These are phyloP conservation scores for Skeletonema grethae DNA, from an alignment of 108 stramenopile genomes.

Conservation along the genomic window DNA sequence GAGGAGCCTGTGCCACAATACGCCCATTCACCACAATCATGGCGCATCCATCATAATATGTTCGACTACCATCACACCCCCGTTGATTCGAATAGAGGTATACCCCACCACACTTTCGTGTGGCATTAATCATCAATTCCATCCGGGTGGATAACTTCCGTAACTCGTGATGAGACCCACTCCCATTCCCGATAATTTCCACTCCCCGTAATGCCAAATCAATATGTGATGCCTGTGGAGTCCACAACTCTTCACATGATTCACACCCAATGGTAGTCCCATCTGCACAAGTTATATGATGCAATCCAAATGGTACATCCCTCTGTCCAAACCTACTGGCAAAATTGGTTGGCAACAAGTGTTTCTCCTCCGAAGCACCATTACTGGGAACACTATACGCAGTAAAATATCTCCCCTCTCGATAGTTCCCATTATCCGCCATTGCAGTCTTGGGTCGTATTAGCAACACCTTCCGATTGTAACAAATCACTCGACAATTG, in stretches of 20 bases:
- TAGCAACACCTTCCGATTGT: constrained; percentile 74
- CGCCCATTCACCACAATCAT: constrained; percentile 93
- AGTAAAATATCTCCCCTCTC: constrained; percentile 95
- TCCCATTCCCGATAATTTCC: constrained; percentile 96
- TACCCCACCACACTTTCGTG: constrained; percentile 95
- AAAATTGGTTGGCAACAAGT: constrained; percentile 49
- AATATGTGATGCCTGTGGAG: constrained; percentile 91
- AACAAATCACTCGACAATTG: constrained; percentile 94
- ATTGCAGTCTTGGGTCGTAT: constrained; percentile 89
- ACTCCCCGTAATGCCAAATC: constrained; percentile 87
- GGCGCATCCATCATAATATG: constrained; percentile 96
- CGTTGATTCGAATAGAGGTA: constrained; percentile 97
- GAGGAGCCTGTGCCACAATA: constrained; percentile 91
- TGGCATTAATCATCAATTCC: constrained; percentile 89
- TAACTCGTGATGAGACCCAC: constrained; percentile 96
- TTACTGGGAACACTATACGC: constrained; percentile 56
- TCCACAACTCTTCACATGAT: constrained; percentile 99
- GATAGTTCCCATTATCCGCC: constrained; percentile 97
- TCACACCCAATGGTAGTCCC: constrained; percentile 87
- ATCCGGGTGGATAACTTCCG: constrained; percentile 84
- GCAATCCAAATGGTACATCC: constrained; percentile 73
- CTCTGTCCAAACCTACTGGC: constrained; percentile 56
- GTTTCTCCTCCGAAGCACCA: constrained; percentile 26
- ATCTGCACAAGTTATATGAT: constrained; percentile 65
- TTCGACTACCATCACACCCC: constrained; percentile 95